These are phyloP conservation scores for Penicillium sp. DNA, from an alignment of 2,329 filamentous ascomycete species.

Conservation along the genomic window DNA sequence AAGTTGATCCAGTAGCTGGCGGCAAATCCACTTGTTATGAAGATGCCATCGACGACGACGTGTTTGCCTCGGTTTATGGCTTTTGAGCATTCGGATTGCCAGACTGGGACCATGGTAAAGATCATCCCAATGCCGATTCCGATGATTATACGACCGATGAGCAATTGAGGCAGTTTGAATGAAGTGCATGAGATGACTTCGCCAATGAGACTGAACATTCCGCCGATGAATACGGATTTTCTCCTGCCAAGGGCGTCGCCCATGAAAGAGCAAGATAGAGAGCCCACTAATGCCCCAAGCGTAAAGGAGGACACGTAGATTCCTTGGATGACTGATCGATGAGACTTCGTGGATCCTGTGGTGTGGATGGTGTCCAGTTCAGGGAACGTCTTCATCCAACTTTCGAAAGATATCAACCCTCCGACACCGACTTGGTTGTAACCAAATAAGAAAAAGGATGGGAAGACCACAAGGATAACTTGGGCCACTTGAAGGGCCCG, in stretches of 20 bases:
- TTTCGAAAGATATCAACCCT: constrained; percentile 6
- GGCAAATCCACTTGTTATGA: constrained; percentile 45
- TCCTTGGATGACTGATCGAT: neutral
- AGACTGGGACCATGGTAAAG: constrained; percentile 18
- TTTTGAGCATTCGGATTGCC: constrained; percentile 8
- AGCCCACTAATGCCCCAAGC: neutral
- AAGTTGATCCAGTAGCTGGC: constrained; percentile 50
- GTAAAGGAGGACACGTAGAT: constrained; percentile 2
- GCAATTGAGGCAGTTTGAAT: neutral
- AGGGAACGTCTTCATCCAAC: constrained; percentile 8
- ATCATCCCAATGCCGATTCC: constrained; percentile 11
- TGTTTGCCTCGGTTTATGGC: constrained; percentile 18
- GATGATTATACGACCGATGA: neutral
- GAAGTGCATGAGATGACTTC: neutral
- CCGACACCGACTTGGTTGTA: constrained; percentile 9
- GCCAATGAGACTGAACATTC: neutral
- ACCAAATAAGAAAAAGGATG: constrained; percentile 2
- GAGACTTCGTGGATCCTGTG: neutral
- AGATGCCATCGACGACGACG: constrained; percentile 37
- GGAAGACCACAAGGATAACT: constrained; percentile 3
- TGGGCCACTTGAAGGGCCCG: constrained; percentile 4
- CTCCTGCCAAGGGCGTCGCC: constrained; percentile 4
- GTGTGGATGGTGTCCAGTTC: constrained; percentile 11
- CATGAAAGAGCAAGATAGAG: neutral
- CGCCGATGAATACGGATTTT: constrained; percentile 2